A percentile compares a stretch with the other conserved stretches of the same genome.
phyloP scores from a whole-genome alignment of 352 stramenopile species.

The Phytophthora podocarpi region DNA sequence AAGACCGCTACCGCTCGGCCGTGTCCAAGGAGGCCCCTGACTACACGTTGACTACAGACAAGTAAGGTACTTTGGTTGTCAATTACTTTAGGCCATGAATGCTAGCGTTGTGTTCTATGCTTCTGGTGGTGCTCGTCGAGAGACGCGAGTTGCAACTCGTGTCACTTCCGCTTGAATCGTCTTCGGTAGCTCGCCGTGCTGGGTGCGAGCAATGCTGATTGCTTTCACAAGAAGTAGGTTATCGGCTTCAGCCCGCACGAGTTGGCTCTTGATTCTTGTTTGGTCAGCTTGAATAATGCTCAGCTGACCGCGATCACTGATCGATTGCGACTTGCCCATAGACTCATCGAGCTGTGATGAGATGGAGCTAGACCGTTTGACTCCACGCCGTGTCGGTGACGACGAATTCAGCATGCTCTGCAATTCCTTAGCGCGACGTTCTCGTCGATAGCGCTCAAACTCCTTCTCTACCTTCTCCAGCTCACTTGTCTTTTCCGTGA shows the following conservation, averaged over 20 bases:
- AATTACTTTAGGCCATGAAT: too few species aligned
- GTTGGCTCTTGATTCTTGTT: slow-evolving; percentile 58
- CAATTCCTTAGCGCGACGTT: slow-evolving; percentile 44
- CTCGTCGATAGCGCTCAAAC: slow-evolving; percentile 35
- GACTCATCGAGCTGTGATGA: too few species aligned
- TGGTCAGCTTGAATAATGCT: slow-evolving; percentile 55
- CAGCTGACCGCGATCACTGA: slow-evolving; percentile 31
- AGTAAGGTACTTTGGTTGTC: slow-evolving; percentile 6
- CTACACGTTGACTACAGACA: slow-evolving; percentile 20
- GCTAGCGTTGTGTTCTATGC: too few species aligned
- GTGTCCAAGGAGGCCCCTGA: slow-evolving; percentile 31
- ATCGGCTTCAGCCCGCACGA: slow-evolving; percentile 65
- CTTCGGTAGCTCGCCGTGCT: slow-evolving; percentile 58
- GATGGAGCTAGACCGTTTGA: too few species aligned
- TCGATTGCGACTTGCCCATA: background rate
- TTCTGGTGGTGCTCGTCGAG: slow-evolving; percentile 20
- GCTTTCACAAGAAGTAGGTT: slow-evolving; percentile 71
- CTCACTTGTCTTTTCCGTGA: slow-evolving; percentile 39
- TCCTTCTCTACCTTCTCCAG: slow-evolving; percentile 31
- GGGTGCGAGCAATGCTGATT: slow-evolving; percentile 56
- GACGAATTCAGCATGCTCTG: slow-evolving; percentile 33
- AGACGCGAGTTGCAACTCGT: slow-evolving; percentile 55
- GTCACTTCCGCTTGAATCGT: slow-evolving; percentile 60
- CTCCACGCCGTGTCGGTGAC: too few species aligned
- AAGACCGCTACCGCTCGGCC: slow-evolving; percentile 61